phyloP scores from a whole-genome alignment of 257 asterid genomes.

The Eustoma russellianum region DNA sequence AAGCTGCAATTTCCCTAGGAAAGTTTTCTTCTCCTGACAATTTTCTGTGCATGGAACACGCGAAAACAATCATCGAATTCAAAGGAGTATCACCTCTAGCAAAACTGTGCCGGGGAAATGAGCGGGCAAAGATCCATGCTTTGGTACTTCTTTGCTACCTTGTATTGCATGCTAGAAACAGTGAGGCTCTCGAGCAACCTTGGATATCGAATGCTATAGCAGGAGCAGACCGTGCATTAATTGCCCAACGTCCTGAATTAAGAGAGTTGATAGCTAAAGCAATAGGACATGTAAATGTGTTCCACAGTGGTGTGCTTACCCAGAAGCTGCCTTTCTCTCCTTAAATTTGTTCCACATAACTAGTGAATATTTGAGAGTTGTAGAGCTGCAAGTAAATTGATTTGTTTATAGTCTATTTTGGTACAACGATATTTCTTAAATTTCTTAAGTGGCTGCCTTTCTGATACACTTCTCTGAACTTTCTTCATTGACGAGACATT shows the following conservation, averaged over 20 bases:
- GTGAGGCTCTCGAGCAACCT: conserved; percentile 51
- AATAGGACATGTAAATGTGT: conserved; percentile 44
- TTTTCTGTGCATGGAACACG: conserved; percentile 50
- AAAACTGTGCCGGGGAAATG: conserved; percentile 50
- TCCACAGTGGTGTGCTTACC: conserved; percentile 57
- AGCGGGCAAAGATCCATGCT: conserved; percentile 38
- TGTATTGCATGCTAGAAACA: conserved; percentile 60
- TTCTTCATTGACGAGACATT: background rate
- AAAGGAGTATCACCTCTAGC: conserved; percentile 43
- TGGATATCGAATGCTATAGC: conserved; percentile 48
- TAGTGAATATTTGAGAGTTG: background rate
- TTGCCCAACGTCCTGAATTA: conserved; percentile 48
- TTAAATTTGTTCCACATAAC: background rate
- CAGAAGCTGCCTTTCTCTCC: conserved; percentile 26
- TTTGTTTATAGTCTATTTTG: background rate
- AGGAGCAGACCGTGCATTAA: conserved; percentile 40
- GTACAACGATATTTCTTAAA: background rate
- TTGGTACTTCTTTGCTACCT: conserved; percentile 58
- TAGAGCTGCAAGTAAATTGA: conserved; percentile 1
- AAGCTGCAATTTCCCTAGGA: conserved; percentile 58
- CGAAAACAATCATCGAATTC: conserved; percentile 58
- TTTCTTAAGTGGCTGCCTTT: background rate
- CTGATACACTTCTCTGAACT: background rate
- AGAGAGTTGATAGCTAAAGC: conserved; percentile 50
- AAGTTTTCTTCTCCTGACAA: conserved; percentile 59